A percentile compares a stretch with the other conserved stretches of the same genome.
phyloP scores from a whole-genome alignment of 371 early-diverging fungal species.

The Mucor piriformis region DNA sequence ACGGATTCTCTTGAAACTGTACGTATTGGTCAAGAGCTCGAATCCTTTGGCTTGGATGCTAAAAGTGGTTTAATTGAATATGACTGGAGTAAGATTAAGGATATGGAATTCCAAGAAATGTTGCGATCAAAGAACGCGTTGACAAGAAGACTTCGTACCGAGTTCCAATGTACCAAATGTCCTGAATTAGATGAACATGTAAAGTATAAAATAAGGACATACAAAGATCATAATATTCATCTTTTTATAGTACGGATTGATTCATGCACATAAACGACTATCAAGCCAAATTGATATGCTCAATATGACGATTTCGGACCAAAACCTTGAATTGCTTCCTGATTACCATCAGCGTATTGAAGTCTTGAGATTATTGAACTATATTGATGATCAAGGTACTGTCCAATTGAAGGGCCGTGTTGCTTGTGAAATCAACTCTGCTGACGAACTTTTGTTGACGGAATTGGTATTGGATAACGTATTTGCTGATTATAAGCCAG shows the following conservation, averaged over 20 bases:
- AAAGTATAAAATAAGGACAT: conserved; percentile 23
- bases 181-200: conserved; percentile 83
- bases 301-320: conserved; percentile 79
- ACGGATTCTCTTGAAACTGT: conserved; percentile 51
- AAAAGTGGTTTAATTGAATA: conserved; percentile 55
- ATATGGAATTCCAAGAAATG: conserved; percentile 84
- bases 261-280: conserved; percentile 71
- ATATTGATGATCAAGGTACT: conserved; percentile 81
- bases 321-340: conserved; percentile 90
- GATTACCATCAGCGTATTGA: conserved; percentile 90
- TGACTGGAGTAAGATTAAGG: conserved; percentile 78
- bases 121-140: conserved; percentile 52
- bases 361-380: conserved; percentile 78
- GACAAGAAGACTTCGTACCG: conserved; percentile 40
- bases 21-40: conserved; percentile 54
- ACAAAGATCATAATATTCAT: too few relatives aligned
- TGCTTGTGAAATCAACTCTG: conserved; percentile 98
- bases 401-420: conserved; percentile 99
- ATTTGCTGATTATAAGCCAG: conserved; percentile 86
- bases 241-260: conserved; percentile 59
- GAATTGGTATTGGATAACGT: conserved; percentile 98
- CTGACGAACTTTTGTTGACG: conserved; percentile 95
- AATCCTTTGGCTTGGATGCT: conserved; percentile 54
- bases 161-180: conserved; percentile 81
- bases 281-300: conserved; percentile 75